Evolutionary conservation across 2,329 filamentous ascomycete species (phyloP).

Genomic region (Plenodomus lindquistii): DNA sequence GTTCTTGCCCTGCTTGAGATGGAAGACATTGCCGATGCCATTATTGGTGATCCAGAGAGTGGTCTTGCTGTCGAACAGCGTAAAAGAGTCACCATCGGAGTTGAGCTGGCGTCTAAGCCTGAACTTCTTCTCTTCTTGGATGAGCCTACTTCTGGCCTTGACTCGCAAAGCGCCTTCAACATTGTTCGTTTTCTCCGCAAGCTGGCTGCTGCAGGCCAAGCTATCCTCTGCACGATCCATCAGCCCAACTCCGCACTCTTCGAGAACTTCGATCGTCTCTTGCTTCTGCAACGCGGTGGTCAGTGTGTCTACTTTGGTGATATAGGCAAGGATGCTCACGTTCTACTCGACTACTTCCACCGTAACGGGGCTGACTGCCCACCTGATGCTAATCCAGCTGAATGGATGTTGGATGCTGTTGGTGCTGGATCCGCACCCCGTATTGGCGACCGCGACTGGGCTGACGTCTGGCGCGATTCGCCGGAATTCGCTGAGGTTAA

Average conservation of each 20-base stretch:
- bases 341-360: conserved; percentile 64
- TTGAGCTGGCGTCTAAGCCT: conserved; percentile 66
- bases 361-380: conserved; percentile 62
- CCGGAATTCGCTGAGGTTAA: conserved; percentile 71
- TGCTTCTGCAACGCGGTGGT: conserved; percentile 78
- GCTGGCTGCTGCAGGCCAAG: conserved; percentile 77
- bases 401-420: conserved; percentile 87
- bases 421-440: conserved; percentile 74
- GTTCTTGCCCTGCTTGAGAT: conserved; percentile 68
- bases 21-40: conserved; percentile 67
- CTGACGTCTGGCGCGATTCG: conserved; percentile 75
- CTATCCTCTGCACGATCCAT: conserved; percentile 88
- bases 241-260: conserved; percentile 86
- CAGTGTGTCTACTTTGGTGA: conserved; percentile 85
- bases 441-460: conserved; percentile 77
- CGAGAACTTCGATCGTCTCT: conserved; percentile 82
- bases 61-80: conserved; percentile 69
- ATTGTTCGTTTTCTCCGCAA: conserved; percentile 79
- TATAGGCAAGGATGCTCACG: conserved; percentile 73
- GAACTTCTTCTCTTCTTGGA: conserved; percentile 77
- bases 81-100: conserved; percentile 63
- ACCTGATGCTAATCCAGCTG: conserved; percentile 59
- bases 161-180: conserved; percentile 73
- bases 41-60: conserved; percentile 63
- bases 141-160: conserved; percentile 76